Evolutionary conservation across 306 rosid genomes (phyloP), one percentile per base, ranked within the genome.

Genomic region (Malus orientalis): DNA sequence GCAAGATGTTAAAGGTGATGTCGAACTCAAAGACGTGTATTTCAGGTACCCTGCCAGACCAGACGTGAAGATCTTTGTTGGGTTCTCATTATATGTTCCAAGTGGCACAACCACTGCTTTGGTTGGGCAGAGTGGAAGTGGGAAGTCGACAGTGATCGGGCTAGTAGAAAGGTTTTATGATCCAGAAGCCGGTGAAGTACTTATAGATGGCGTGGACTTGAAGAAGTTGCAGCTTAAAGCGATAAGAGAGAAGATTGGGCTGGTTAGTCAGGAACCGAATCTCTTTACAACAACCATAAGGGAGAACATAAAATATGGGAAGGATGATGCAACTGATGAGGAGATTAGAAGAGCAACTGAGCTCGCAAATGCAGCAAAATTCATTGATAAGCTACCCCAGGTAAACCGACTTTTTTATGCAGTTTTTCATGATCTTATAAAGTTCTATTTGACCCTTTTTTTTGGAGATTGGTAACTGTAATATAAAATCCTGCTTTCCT

Each of bases 91-190:
- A 53, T 27, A 36, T 69, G 92, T 92, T 71, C 85, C 92, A 0
- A 87, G 83, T 68, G 97, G 96, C 69, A 85, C 83, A 59, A 92
- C 93, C 33, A 75, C 86, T 44, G 98, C 98, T 42, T 88, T 95
- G 58, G 97, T 95, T 59, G 98, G 97, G 60, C 97, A 92, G 65
- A 95, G 98, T 69, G 98, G 98, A 62, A 95, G 98, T 36, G 98
- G 98, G 12, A 95, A 95, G 71, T 95, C 98, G 1, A 95, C 97
- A 0, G 93, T 92, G 16, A 88, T 92, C 40, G 85, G 89, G 69
- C 80, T 95, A 47, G 60, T 92, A 18, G 97, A 95, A 82, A 88
- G 98, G 70, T 92, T 92, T 74, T 95, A 95, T 62, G 97, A 95
- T 78, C 98, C 97, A 3, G 91, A 92, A 53, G 78, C 88, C 53